Base-by-base conservation (phyloP, 208 protist genomes). In the Paratrypanosoma confusum region DNA sequence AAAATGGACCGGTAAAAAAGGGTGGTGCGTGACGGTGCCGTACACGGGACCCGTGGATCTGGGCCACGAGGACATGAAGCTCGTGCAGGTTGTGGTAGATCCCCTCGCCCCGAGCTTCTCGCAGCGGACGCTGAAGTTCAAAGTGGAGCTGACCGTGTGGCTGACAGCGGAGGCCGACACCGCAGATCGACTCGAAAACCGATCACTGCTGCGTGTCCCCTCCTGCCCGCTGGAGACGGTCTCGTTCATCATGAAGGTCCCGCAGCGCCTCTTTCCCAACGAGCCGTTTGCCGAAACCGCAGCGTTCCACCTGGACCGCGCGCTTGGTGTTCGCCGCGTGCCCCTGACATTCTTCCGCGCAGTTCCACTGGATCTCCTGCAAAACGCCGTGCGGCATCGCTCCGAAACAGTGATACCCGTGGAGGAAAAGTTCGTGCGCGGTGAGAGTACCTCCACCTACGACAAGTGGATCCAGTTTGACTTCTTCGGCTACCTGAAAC, bases 61-160 rank as follows among this genome's bases (percentile, higher is more conserved):
- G n/a, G n/a, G n/a, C n/a, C n/a, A n/a, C n/a, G n/a, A n/a, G n/a
- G n/a, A n/a, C n/a, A n/a, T n/a, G n/a, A n/a, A n/a, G n/a, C n/a
- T n/a, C n/a, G 44, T 51, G n/a, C 38, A 28, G 51, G 35, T 51
- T n/a, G 32, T n/a, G 21, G n/a, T 67, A 5, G 42, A 65, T 10
- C 3, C 35, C 11, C 2, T 67, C 18, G 33, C 16, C 20, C 54
- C 39, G 4, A 23, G 11, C 1, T 46, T 50, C 13, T 41, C 52
- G 22, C 38, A 67, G 34, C 51, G 59, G 6, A 67, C 59, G 2
- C 45, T 67, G n/a, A 67, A 67, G 27, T 67, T 65, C 50, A 35
- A 34, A 3, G 13, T 31, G 18, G 26, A 21, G 13, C 20, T 42
- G 1, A 35, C 28, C 40, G 38, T 38, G 16, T 38, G 14, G 16